phyloP scores from a whole-genome alignment of 2,329 filamentous ascomycete species.

The Neopestalotiopsis rosae region DNA sequence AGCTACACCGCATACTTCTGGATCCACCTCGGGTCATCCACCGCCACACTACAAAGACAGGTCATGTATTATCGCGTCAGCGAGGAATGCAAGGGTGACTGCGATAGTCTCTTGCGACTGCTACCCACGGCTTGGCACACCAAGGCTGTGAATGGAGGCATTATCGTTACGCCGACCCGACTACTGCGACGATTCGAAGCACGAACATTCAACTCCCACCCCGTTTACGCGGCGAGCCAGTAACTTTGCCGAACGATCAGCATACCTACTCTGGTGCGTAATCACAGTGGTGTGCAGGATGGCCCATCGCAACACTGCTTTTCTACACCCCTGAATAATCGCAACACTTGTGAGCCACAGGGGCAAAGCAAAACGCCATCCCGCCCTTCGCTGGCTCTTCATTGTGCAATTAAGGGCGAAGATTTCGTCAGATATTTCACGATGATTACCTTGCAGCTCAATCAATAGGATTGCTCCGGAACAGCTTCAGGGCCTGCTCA shows the following conservation, averaged over 20 bases:
- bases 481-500: background rate
- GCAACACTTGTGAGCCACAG: background rate
- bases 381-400: background rate
- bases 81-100: background rate
- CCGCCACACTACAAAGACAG: background rate
- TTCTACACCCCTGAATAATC: background rate
- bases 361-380: background rate
- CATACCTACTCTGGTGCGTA: background rate
- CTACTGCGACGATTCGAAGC: background rate
- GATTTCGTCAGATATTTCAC: background rate
- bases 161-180: slow-evolving; percentile 12
- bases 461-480: background rate
- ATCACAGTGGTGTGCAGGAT: background rate
- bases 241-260: background rate
- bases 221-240: background rate
- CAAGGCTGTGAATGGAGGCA: slow-evolving; percentile 13
- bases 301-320: background rate
- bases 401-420: background rate
- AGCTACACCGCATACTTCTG: background rate
- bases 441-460: background rate
- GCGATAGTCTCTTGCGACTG: background rate
- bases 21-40: background rate
- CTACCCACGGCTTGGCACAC: background rate
- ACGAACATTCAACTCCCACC: background rate
- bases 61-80: slow-evolving; percentile 1